Evolutionary conservation across 2,329 filamentous ascomycete genomes (phyloP).

Genomic region (Akanthomyces muscarius): DNA sequence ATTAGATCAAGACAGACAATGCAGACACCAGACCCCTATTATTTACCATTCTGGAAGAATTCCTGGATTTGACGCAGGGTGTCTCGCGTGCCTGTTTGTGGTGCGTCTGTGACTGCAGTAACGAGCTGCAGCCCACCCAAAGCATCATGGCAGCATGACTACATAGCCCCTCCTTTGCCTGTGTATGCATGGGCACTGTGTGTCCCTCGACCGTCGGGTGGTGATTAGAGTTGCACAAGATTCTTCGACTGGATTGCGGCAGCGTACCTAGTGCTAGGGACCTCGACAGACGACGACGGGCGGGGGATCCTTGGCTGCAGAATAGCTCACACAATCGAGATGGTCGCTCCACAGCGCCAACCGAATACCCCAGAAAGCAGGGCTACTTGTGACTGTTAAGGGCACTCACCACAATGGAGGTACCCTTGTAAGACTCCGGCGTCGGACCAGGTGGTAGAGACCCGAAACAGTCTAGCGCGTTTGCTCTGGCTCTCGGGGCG

Average conservation of each 20-base stretch:
- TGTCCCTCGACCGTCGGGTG: no score
- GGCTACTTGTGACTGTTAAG: background rate
- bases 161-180: no score
- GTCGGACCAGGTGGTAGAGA: background rate
- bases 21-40: background rate
- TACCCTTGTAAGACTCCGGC: background rate
- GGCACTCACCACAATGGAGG: background rate
- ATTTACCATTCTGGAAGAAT: background rate
- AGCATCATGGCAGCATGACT: no score
- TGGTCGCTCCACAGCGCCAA: conserved; percentile 1
- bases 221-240: background rate
- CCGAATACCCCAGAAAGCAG: conserved; percentile 3
- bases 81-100: background rate
- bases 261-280: background rate
- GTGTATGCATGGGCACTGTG: no score
- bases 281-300: background rate
- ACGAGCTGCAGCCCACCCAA: background rate
- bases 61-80: background rate
- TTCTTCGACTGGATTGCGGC: background rate
- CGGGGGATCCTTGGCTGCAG: conserved; percentile 1
- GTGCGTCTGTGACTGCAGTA: background rate
- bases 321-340: conserved; percentile 8
- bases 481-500: background rate
- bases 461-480: background rate
- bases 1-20: background rate